phyloP scores from a whole-genome alignment of 2,329 filamentous ascomycete genomes.

The Hypoxylon sp. region DNA sequence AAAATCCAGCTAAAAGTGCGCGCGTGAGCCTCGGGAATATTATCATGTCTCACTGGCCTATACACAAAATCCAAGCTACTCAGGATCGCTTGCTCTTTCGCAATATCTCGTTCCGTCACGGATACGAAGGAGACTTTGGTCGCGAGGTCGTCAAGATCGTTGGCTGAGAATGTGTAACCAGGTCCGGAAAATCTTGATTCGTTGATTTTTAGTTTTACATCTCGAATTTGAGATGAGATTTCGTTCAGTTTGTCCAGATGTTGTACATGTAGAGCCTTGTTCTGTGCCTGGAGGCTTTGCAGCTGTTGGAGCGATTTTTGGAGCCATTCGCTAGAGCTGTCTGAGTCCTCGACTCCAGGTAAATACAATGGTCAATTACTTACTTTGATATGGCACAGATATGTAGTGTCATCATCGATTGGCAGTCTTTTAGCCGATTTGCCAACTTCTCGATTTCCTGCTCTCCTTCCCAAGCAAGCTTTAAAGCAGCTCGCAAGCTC shows the following conservation, averaged over 20 bases:
- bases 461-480: conserved; percentile 24
- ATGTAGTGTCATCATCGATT: conserved; percentile 22
- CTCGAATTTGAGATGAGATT: conserved; percentile 13
- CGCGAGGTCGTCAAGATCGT: conserved; percentile 4
- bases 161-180: conserved; percentile 9
- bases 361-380: not conserved
- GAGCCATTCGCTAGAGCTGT: conserved; percentile 18
- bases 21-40: conserved; percentile 39
- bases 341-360: not conserved
- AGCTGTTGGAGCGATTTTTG: conserved; percentile 7
- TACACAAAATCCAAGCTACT: conserved; percentile 34
- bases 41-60: conserved; percentile 28
- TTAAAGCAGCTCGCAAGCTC: conserved; percentile 25
- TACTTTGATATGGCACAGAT: conserved; percentile 27
- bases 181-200: not conserved
- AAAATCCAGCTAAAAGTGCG: conserved; percentile 43
- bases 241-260: conserved; percentile 13
- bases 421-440: conserved; percentile 11
- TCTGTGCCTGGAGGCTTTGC: conserved; percentile 7
- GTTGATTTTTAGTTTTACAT: conserved; percentile 11
- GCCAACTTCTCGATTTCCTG: conserved; percentile 25
- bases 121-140: conserved; percentile 16
- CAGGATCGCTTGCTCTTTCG: conserved; percentile 43
- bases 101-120: conserved; percentile 13
- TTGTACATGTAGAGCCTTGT: conserved; percentile 15